phyloP scores from a whole-genome alignment of 371 early-diverging fungal genomes.

The Funneliformis caledonium region DNA sequence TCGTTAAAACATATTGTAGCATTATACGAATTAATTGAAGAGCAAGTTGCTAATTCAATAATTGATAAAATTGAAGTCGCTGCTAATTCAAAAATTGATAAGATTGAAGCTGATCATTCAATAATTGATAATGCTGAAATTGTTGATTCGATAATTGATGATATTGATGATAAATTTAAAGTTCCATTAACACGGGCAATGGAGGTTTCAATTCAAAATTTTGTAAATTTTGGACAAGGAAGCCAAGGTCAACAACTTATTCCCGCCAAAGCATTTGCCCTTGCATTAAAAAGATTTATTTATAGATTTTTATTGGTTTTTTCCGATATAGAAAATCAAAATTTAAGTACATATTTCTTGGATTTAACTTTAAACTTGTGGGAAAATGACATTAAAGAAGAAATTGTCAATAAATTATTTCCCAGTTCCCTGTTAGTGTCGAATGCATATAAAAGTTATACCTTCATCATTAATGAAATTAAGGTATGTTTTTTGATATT shows the following conservation, averaged over 20 bases:
- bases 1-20: conserved; percentile 1
- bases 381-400: conserved; percentile 1
- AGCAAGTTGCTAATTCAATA: conserved; percentile 17
- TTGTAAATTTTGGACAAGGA: neutral
- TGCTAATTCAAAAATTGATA: neutral
- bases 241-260: neutral
- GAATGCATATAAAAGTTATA: conserved; percentile 6
- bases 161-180: conserved; percentile 36
- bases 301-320: conserved; percentile 17
- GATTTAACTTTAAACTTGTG: conserved; percentile 16
- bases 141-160: neutral
- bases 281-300: conserved; percentile 37
- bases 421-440: conserved; percentile 11
- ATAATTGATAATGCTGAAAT: conserved; percentile 13
- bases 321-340: neutral
- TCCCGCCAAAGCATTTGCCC: conserved; percentile 12
- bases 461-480: neutral
- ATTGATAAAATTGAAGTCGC: too few relatives aligned
- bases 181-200: neutral
- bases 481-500: conserved; percentile 5
- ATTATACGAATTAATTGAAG: conserved; percentile 37
- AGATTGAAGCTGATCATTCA: neutral
- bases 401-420: conserved; percentile 17
- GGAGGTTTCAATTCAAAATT: neutral
- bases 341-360: conserved; percentile 4